Evolutionary conservation across 2,329 filamentous ascomycete species (phyloP), one percentile per base, ranked within the genome.

Genomic region (Venturia asperata): DNA sequence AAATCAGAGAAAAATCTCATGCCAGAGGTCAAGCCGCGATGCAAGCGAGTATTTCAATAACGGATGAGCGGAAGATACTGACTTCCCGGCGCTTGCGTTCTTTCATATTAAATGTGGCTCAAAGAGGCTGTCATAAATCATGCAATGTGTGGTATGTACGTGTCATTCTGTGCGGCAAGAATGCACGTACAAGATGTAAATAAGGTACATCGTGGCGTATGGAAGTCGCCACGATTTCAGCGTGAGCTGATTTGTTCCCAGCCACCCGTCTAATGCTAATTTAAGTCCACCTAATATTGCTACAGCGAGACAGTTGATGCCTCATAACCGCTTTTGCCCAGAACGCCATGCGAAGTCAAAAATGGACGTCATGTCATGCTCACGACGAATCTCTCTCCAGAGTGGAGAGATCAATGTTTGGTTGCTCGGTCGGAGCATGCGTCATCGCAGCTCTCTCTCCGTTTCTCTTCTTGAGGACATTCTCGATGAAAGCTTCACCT

Each of bases 401-500:
- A 10, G 27, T 37, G 27, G 27, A 58, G 19, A 58, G 52, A 37
- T 37, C 15, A 6, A 58, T 58, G 10, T 37, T 58, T n/a, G 52
- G 52, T 37, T 37, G 27, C 17, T 58, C 52, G 19, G 52, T 34
- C 37, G 52, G 52, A 34, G 52, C 52, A 27, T 58, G 27, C 19
- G 15, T 37, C 30, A 58, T 37, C 17, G 37, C 60, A 13, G 52
- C 30, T n/a, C 52, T 58, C 19, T 37, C 52, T n/a, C 52, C 30
- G 11, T 58, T 58, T n/a, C 91, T 82, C 85, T 96, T 96, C 78
- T 91, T 90, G 67, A 99, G 79, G 24, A 99, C 93, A 71, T 99
- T 99, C 82, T 99, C 94, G 70, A 99, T 99, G 74, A 99, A 99
- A 1, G 92, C 91, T 80, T 99, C 94, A 45, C 94, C 94, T 1